Evolutionary conservation across 257 asterid species (phyloP), one percentile per base, ranked within the genome.

Genomic region (Penstemon barbatus): DNA sequence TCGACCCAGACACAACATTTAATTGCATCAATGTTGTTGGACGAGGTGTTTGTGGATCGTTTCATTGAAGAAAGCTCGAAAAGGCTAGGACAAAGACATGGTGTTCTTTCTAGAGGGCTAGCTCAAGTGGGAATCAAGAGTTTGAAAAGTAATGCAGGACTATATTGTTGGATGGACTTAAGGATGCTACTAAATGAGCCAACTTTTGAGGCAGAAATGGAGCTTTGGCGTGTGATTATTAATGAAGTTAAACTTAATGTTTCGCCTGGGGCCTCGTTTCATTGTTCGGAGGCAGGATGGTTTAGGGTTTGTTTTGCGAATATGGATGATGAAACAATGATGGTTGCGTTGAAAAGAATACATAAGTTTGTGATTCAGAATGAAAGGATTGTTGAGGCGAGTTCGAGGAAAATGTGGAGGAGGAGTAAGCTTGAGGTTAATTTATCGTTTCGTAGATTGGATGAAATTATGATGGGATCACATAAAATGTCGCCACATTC

Each of bases 211-310:
- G 84, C 85, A 0, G 97, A 91, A 54, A 15, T 72, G 71, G 91
- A 85, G 61, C 70, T 90, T 1, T 90, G 96, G 97, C 66, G 78
- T 2, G 57, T 79, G 72, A 86, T 88, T 4, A 74, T 89, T 0
- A 43, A 84, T 3, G 98, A 89, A 7, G 96, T 84, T 11, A 87
- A 78, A 78, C 89, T 91, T 9, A 91, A 91, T 62, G 92, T 91
- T 48, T 89, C 95, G 5, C 92, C 95, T 0, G 98, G 96, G 0
- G 84, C 72, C 0, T 87, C 95, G 0, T 91, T 89, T 70, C 96
- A 89, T 42, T 89, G 96, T 77, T 69, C 82, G 1, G 94, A 91
- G 79, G 83, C 98, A 0, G 96, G 98, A 5, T 91, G 96, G 96
- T 91, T 91, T 40, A 58, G 98, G 1, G 98, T 89, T 2, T 91